These are phyloP conservation scores for Neoscytalidium dimidiatum DNA, from an alignment of 2,329 filamentous ascomycete species.

Conservation along the genomic window DNA sequence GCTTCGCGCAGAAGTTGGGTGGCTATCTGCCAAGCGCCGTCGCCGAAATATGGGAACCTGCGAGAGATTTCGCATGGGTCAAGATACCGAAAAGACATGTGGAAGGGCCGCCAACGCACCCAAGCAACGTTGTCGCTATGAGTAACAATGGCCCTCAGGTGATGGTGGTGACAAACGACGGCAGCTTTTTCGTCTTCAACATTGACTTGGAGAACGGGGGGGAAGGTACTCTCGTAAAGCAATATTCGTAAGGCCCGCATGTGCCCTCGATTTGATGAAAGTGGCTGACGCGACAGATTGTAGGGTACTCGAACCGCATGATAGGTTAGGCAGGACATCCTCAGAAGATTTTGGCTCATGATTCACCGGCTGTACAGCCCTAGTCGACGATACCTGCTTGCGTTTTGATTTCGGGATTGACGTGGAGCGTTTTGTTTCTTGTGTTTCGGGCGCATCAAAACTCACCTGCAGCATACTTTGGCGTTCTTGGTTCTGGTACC, in stretches of 20 bases:
- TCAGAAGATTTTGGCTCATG: slow-evolving; percentile 18
- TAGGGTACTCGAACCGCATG: slow-evolving; percentile 21
- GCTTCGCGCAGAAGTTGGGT: slow-evolving; percentile 83
- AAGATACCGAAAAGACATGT: slow-evolving; percentile 71
- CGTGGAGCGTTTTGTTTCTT: neutral
- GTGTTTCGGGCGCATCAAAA: slow-evolving; percentile 6
- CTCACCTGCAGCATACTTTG: slow-evolving; percentile 12
- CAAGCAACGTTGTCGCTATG: slow-evolving; percentile 80
- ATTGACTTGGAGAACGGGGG: slow-evolving; percentile 94
- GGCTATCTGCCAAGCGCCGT: slow-evolving; percentile 92
- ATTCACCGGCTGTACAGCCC: slow-evolving; percentile 2
- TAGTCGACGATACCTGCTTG: neutral
- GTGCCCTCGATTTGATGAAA: no score
- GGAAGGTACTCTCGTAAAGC: slow-evolving; percentile 86
- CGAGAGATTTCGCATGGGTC: slow-evolving; percentile 94
- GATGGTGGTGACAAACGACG: slow-evolving; percentile 97
- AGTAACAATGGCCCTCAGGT: slow-evolving; percentile 92
- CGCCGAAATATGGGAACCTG: slow-evolving; percentile 96
- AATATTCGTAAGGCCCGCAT: slow-evolving; percentile 76
- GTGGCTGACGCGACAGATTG: slow-evolving; percentile 4
- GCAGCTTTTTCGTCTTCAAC: slow-evolving; percentile 91
- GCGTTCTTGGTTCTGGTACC: slow-evolving; percentile 1
- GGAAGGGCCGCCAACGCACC: slow-evolving; percentile 30
- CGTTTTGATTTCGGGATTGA: neutral
- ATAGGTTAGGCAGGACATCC: slow-evolving; percentile 16